These are phyloP conservation scores for Myriosclerotinia curreyana DNA, from an alignment of 2,329 filamentous ascomycete species.

Conservation along the genomic window DNA sequence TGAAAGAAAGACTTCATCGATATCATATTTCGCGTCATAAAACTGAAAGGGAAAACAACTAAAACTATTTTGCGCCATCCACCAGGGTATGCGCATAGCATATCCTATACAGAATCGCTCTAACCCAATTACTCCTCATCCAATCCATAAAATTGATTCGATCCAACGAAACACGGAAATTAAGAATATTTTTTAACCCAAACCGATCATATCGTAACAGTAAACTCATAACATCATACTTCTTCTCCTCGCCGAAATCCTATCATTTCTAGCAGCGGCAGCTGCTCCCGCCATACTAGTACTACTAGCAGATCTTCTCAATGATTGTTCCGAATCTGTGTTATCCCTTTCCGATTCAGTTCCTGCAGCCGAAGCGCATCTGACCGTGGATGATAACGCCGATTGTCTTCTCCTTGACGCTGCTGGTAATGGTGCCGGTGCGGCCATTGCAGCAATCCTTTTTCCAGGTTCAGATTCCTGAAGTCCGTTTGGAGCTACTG, in stretches of 20 bases:
- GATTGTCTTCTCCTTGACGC: constrained; percentile 36
- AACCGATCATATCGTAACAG: constrained; percentile 20
- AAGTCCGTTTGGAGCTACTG: constrained; percentile 8
- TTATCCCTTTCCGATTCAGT: constrained; percentile 23
- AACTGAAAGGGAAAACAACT: constrained; percentile 19
- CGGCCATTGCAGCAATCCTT: constrained; percentile 28
- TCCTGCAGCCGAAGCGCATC: constrained; percentile 24
- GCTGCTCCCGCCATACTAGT: constrained; percentile 25
- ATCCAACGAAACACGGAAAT: constrained; percentile 13
- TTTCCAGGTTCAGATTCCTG: constrained; percentile 34
- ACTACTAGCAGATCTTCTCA: constrained; percentile 29
- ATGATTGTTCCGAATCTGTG: constrained; percentile 25
- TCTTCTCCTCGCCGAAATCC: constrained; percentile 36
- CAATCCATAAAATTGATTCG: background rate
- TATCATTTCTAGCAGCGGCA: constrained; percentile 33
- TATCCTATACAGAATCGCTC: constrained; percentile 17
- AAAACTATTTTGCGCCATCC: constrained; percentile 15
- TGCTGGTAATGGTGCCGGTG: constrained; percentile 34
- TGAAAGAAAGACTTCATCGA: constrained; percentile 31
- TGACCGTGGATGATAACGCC: constrained; percentile 28
- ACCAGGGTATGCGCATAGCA: constrained; percentile 3
- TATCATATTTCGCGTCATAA: constrained; percentile 36
- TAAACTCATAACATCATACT: constrained; percentile 41
- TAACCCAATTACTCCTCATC: constrained; percentile 10
- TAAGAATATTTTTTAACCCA: constrained; percentile 17